Evolutionary conservation across 768 basidiomycete genomes (phyloP).

Genomic region (Lyophyllum shimeji): DNA sequence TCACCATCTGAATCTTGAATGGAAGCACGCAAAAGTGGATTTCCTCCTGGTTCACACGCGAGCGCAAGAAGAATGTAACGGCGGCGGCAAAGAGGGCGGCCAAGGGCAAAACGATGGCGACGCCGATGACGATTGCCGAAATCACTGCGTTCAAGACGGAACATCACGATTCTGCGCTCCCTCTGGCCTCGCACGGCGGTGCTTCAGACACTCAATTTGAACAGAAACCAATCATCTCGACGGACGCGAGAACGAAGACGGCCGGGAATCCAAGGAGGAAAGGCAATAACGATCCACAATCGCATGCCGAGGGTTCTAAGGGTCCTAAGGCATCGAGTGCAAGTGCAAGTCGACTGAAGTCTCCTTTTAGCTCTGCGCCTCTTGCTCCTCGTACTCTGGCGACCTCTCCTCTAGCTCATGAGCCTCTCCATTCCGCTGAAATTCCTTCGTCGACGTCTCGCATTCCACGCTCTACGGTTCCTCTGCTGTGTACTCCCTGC

Average conservation of each 20-base stretch:
- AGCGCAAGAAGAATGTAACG: conserved; percentile 25
- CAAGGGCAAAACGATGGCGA: neutral
- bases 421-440: neutral
- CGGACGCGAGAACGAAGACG: neutral
- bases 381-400: neutral
- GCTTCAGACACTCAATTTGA: neutral
- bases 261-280: neutral
- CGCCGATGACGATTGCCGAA: conserved; percentile 12
- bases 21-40: conserved; percentile 34
- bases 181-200: neutral
- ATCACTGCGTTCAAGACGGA: conserved; percentile 14
- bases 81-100: neutral
- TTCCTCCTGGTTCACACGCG: conserved; percentile 31
- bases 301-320: neutral
- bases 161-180: conserved; percentile 1
- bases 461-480: no score
- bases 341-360: conserved; percentile 2
- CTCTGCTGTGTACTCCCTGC: no score
- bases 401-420: neutral
- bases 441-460: conserved; percentile 4
- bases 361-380: conserved; percentile 9
- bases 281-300: neutral
- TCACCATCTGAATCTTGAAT: neutral
- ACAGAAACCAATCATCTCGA: neutral
- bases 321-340: neutral